A percentile compares a stretch with the other conserved stretches of the same genome.
Evolutionary conservation across 1,284 basidiomycete species (phyloP).

Genomic region (Cryptococcus neoformans): DNA sequence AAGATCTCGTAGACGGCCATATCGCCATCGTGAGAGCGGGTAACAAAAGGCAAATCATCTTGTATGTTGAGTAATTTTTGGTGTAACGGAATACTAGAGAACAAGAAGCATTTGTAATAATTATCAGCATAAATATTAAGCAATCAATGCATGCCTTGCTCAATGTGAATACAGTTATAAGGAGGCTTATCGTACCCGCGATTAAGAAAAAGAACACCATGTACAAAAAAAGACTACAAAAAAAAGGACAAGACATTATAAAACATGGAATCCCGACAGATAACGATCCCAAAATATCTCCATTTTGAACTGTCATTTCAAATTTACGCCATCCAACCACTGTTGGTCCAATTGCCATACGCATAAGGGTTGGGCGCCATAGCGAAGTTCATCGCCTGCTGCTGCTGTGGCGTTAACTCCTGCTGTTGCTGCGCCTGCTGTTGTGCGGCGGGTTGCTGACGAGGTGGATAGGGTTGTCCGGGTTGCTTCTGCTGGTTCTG

Average conservation of each 20-base stretch:
- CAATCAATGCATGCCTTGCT: neutral
- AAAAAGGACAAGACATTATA: neutral
- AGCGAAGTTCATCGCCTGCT: neutral
- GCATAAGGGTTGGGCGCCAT: neutral
- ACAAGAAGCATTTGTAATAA: neutral
- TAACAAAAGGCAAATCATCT: conserved; percentile 67
- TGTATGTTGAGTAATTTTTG: conserved; percentile 49
- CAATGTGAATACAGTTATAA: neutral
- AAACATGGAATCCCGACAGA: neutral
- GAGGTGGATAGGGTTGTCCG: neutral
- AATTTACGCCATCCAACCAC: conserved; percentile 33
- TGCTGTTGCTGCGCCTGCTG: conserved; percentile 3
- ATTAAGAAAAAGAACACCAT: neutral
- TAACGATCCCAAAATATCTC: neutral
- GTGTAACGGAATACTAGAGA: neutral
- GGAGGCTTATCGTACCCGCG: neutral
- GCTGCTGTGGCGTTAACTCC: neutral
- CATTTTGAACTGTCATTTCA: neutral
- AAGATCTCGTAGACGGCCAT: conserved; percentile 61
- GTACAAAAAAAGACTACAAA: neutral
- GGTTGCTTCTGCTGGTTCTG: neutral
- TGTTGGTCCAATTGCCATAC: conserved; percentile 11
- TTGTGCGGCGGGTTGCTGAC: neutral
- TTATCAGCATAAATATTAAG: neutral
- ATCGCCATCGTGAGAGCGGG: conserved; percentile 70